Base-by-base conservation (phyloP, 345 rosid genomes). In the Toxicodendron radicans region DNA sequence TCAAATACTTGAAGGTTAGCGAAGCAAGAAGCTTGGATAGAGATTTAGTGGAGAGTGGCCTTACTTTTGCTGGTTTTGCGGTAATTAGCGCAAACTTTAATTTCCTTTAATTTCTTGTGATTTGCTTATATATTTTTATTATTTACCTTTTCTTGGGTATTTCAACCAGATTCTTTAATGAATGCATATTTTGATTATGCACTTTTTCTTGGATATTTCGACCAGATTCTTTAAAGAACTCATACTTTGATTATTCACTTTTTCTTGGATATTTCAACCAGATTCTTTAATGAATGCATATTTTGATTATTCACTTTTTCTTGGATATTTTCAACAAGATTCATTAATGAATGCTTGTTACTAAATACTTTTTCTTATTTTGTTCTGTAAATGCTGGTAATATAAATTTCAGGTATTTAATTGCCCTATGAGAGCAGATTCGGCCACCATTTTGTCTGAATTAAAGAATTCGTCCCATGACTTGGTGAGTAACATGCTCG, bases 11-110 rank as follows among this genome's bases (percentile, higher is more conserved):
- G 79, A 87, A 96, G 99, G 98, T 89, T 81, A 85, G 98, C 81
- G 98, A 96, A 80, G 98, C 90, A 63, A 88, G 99, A 81, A 93
- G 86, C 87, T 70, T 93, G 98, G 98, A 93, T 61, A 89, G 99
- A 78, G 98, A 91, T 77, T 73, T 58, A 18, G 97, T 93, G 82
- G 99, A 96, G 86, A 84, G 81, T 85, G 94, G 87, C 73, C 97
- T 96, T 58, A 89, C 87, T 68, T 96, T 96, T 87, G 95, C 97
- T 81, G 99, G 99, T 76, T 96, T 96, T 93, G 95, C 94, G 61
- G 99, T 93, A 88, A 82, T 70, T 14, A 75, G 74, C 68, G 12
- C 58, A 48, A 46, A 54, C 43, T 72, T 71, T 52, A 24, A 38
- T 60, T 38, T 49, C 58, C 38, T 0, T 27, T 27, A 27, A 27